phyloP scores from a whole-genome alignment of 441 rosid species.

The Arabidopsis lyrata region DNA sequence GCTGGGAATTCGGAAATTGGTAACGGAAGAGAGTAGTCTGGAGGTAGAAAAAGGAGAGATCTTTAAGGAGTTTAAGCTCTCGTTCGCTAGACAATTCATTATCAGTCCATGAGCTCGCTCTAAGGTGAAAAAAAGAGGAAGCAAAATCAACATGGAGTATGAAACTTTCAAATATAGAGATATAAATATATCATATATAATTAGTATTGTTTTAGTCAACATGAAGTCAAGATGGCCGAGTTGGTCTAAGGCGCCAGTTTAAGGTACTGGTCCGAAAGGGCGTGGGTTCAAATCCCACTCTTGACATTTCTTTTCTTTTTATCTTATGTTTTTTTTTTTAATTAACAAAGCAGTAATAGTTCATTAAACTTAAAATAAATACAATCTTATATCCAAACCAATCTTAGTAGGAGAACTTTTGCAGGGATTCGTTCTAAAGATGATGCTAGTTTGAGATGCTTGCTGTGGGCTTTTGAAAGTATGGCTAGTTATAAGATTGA shows the following conservation, averaged over 20 bases:
- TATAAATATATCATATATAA: neutral
- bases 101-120: constrained; percentile 19
- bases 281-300: constrained; percentile 88
- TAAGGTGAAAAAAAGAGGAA: neutral
- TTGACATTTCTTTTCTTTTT: neutral
- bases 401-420: too few species aligned
- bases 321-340: too few species aligned
- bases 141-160: neutral
- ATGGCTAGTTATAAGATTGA: too few species aligned
- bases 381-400: too few species aligned
- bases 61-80: constrained; percentile 38
- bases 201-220: accelerated
- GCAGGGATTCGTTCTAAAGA: too few species aligned
- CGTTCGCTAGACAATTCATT: constrained; percentile 53
- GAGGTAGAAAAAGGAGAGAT: constrained; percentile 28
- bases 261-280: constrained; percentile 99
- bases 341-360: too few species aligned
- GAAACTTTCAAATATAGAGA: neutral
- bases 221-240: constrained; percentile 95
- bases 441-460: too few species aligned
- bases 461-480: too few species aligned
- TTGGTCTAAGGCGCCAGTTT: constrained; percentile 99
- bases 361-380: too few species aligned
- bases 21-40: constrained; percentile 46
- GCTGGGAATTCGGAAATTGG: constrained; percentile 31